Evolutionary conservation across 225 moss, liverwort and hornwort species (phyloP), one percentile per base, ranked within the genome.

Genomic region (Marchantia polymorpha): DNA sequence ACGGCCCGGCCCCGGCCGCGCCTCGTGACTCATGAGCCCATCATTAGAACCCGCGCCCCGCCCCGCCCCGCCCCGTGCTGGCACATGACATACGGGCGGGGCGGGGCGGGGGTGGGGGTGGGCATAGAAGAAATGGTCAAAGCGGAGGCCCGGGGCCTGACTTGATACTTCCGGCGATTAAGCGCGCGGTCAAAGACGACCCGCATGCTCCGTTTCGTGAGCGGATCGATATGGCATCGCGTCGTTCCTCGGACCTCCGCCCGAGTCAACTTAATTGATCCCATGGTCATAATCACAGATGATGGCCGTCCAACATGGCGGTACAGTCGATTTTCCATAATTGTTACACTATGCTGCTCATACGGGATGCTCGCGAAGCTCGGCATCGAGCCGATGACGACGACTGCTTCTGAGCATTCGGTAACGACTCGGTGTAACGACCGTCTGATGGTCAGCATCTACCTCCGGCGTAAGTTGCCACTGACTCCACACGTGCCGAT

Each of bases 61-160:
- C 2, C 56, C 39, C 39, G 39, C 3, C 39, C 39, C 39, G 39
- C 39, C 39, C 5, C 22, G 0, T 10, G 39, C 39, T 39, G 3
- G 39, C 39, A 39, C 39, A 39, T 39, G 39, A 39, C 39, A 39
- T 39, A 39, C 39, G 39, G 39, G 58, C 0, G n/a, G n/a, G n/a
- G n/a, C n/a, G n/a, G n/a, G n/a, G n/a, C n/a, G n/a, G n/a, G n/a
- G n/a, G n/a, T n/a, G n/a, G n/a, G n/a, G n/a, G n/a, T n/a, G n/a
- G n/a, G n/a, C n/a, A n/a, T n/a, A n/a, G n/a, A n/a, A 64, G 64
- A 64, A 64, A 64, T 64, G 64, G 64, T 64, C 64, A 64, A 23
- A 64, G 13, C 23, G 64, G 64, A 7, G 64, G n/a, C 10, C 25
- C 17, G n/a, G 2, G 25, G 25, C n/a, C 64, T 23, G 23, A 64